Conservation (phyloP, 2,329 filamentous ascomycete species). For the Alternaria hordeiaustralica region DNA sequence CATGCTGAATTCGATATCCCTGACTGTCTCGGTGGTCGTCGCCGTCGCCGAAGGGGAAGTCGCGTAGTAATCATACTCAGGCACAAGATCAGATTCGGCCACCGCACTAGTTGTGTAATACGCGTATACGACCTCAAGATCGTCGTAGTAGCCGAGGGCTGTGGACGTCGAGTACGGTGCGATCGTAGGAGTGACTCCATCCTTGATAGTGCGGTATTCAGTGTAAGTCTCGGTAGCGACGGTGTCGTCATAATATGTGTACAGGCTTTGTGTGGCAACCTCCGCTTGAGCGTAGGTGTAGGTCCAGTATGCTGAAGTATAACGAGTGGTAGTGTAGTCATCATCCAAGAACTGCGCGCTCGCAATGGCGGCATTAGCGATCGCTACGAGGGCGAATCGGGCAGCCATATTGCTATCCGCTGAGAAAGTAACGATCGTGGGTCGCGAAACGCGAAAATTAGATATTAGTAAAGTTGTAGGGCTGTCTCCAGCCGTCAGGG, state of each 20-base stretch:
- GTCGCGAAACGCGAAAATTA: slow-evolving; percentile 16
- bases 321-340: neutral
- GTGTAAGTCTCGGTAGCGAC: slow-evolving; percentile 19
- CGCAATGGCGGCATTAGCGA: slow-evolving; percentile 19
- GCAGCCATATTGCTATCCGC: slow-evolving; percentile 23
- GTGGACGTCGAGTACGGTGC: slow-evolving; percentile 20
- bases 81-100: slow-evolving; percentile 31
- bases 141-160: neutral
- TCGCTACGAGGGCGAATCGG: slow-evolving; percentile 15
- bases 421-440: slow-evolving; percentile 1
- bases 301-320: slow-evolving; percentile 32
- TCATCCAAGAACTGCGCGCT: slow-evolving; percentile 15
- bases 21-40: slow-evolving; percentile 5
- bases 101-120: slow-evolving; percentile 34
- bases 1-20: slow-evolving; percentile 31
- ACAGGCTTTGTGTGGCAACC: slow-evolving; percentile 16
- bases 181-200: slow-evolving; percentile 32
- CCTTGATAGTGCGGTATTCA: slow-evolving; percentile 27
- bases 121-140: slow-evolving; percentile 24
- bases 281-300: slow-evolving; percentile 29
- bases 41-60: slow-evolving; percentile 10
- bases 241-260: slow-evolving; percentile 17
- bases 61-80: slow-evolving; percentile 16
- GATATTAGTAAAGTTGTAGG: slow-evolving; percentile 15
- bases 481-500: slow-evolving; percentile 17